Conservation (phyloP, 2,329 filamentous ascomycete genomes). For the Fusarium bulbicola region DNA sequence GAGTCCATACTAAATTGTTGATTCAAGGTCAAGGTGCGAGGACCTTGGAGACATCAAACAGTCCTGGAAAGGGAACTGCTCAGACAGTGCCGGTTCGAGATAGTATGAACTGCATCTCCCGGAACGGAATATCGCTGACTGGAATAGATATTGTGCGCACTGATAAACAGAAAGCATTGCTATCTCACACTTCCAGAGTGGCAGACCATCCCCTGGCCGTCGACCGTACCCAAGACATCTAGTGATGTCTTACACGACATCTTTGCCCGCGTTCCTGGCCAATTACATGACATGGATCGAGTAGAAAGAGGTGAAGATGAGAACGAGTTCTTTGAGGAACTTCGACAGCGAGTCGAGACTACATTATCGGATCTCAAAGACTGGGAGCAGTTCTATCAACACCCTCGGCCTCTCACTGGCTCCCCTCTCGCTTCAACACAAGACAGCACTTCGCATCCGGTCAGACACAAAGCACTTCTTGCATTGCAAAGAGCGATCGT, state of each 20-base stretch:
- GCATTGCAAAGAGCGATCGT: conserved; percentile 9
- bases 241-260: conserved; percentile 15
- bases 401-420: neutral
- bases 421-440: neutral
- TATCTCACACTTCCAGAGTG: conserved; percentile 8
- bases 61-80: conserved; percentile 2
- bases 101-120: neutral
- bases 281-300: neutral
- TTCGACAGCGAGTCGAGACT: neutral
- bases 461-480: neutral
- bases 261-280: conserved; percentile 9
- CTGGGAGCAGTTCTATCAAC: conserved; percentile 1
- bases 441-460: neutral
- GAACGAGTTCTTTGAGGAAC: neutral
- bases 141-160: neutral
- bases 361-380: neutral
- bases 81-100: conserved; percentile 19
- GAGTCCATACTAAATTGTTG: neutral
- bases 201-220: neutral
- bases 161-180: conserved; percentile 5
- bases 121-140: neutral
- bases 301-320: neutral
- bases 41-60: conserved; percentile 1
- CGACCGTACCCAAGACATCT: neutral
- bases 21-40: conserved; percentile 1